Evolutionary conservation across 2,329 filamentous ascomycete species (phyloP).

Genomic region (Cryoendolithus antarcticus): DNA sequence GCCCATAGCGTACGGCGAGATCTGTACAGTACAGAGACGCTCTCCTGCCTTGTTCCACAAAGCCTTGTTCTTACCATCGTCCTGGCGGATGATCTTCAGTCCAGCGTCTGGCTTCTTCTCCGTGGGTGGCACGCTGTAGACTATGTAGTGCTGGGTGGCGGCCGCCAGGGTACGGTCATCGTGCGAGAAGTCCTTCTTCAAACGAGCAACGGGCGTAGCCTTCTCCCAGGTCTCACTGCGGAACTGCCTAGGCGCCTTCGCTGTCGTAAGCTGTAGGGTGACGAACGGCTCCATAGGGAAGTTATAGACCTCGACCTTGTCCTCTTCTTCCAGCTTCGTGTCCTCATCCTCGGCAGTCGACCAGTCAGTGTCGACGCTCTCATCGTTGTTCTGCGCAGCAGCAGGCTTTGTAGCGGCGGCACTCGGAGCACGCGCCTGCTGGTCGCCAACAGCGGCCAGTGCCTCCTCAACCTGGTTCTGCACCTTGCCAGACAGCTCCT

Average conservation of each 20-base stretch:
- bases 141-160: constrained; percentile 81
- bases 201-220: constrained; percentile 58
- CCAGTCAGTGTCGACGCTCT: constrained; percentile 59
- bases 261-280: constrained; percentile 57
- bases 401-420: constrained; percentile 29
- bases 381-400: constrained; percentile 26
- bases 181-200: constrained; percentile 98
- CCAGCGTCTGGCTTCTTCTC: constrained; percentile 62
- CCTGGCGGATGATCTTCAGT: constrained; percentile 84
- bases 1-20: constrained; percentile 44
- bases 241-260: constrained; percentile 2
- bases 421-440: constrained; percentile 27
- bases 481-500: constrained; percentile 49
- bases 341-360: constrained; percentile 72
- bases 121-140: constrained; percentile 64
- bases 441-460: constrained; percentile 33
- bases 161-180: constrained; percentile 87
- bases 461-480: constrained; percentile 54
- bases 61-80: constrained; percentile 82
- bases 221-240: constrained; percentile 26
- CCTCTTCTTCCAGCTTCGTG: constrained; percentile 53
- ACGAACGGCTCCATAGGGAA: constrained; percentile 97
- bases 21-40: constrained; percentile 84
- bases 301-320: constrained; percentile 67
- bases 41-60: constrained; percentile 86